Percentiles rank a stretch among this genome's conserved stretches.
These are phyloP conservation scores for Cladochytrium replicatum DNA, from an alignment of 192 early-diverging fungal species.

Conservation along the genomic window DNA sequence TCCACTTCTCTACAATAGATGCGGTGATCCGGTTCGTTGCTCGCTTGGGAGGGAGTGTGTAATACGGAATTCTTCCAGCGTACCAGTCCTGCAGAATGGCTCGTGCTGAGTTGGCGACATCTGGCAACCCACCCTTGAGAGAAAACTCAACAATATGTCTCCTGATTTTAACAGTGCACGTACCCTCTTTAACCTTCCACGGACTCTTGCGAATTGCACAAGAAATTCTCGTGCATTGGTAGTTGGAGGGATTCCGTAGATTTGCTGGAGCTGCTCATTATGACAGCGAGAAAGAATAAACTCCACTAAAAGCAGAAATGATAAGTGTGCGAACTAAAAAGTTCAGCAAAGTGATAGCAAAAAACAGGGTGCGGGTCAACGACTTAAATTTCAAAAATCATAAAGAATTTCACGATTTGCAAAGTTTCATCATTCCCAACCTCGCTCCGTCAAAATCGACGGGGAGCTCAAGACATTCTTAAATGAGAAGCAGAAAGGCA, in stretches of 20 bases:
- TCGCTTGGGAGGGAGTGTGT: slow-evolving; percentile 77
- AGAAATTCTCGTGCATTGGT: slow-evolving; percentile 73
- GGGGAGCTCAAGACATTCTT: too few species aligned
- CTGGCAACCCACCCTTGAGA: slow-evolving; percentile 90
- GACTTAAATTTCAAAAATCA: too few species aligned
- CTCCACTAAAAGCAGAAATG: slow-evolving; percentile 52
- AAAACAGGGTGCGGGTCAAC: too few species aligned
- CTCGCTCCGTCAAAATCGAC: too few species aligned
- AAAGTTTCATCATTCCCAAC: too few species aligned
- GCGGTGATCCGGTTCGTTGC: slow-evolving; percentile 44
- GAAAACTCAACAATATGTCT: too few species aligned
- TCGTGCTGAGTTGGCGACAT: slow-evolving; percentile 73
- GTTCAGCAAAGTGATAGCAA: too few species aligned
- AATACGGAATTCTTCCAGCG: slow-evolving; percentile 87
- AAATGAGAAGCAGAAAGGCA: slow-evolving; percentile 1
- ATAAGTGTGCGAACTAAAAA: not conserved
- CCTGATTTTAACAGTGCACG: not conserved
- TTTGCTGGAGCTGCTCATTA: slow-evolving; percentile 57
- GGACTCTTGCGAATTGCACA: slow-evolving; percentile 65
- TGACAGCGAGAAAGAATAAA: slow-evolving; percentile 76
- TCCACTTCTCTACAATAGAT: slow-evolving; percentile 69
- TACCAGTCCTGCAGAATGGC: slow-evolving; percentile 95
- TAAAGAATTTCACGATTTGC: too few species aligned
- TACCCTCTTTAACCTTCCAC: slow-evolving; percentile 70
- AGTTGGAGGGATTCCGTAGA: slow-evolving; percentile 82